These are phyloP conservation scores for Pleurotus djamor DNA, from an alignment of 768 basidiomycete species.

Conservation along the genomic window DNA sequence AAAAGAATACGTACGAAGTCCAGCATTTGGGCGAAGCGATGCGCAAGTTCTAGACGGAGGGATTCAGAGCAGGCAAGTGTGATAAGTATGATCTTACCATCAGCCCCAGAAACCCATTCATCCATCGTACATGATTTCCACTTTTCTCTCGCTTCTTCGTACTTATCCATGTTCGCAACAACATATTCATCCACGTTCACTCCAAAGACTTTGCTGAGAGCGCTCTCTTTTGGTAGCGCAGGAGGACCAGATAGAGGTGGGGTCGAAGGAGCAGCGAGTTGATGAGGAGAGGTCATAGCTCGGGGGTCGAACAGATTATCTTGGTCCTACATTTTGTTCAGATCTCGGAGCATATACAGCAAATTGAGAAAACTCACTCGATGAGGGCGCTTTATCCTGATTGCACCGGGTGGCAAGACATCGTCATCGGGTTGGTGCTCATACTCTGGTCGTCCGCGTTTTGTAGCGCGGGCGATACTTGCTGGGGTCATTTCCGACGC, in stretches of 20 bases:
- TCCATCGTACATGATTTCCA: constrained; percentile 50
- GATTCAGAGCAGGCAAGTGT: neutral
- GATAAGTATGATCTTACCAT: constrained; percentile 29
- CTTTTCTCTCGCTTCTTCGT: constrained; percentile 38
- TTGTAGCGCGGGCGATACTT: too few relatives aligned
- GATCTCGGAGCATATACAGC: neutral
- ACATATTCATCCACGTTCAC: constrained; percentile 40
- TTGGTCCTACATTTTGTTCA: neutral
- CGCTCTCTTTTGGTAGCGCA: constrained; percentile 8
- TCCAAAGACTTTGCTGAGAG: constrained; percentile 37
- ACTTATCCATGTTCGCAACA: constrained; percentile 36
- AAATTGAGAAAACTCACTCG: too few relatives aligned
- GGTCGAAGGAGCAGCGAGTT: neutral
- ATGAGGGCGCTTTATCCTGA: too few relatives aligned
- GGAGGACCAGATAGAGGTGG: neutral
- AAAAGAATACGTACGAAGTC: constrained; percentile 38
- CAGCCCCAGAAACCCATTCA: constrained; percentile 55
- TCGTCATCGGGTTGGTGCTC: too few relatives aligned
- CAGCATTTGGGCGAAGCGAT: constrained; percentile 39
- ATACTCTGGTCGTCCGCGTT: too few relatives aligned
- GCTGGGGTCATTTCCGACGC: too few relatives aligned
- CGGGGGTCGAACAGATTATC: neutral
- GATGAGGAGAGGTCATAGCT: too few relatives aligned
- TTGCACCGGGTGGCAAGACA: too few relatives aligned
- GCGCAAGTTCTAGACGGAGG: constrained; percentile 34